Evolutionary conservation across 805 yeast genomes (phyloP).

Genomic region (Sugiyamaella marilandica): DNA sequence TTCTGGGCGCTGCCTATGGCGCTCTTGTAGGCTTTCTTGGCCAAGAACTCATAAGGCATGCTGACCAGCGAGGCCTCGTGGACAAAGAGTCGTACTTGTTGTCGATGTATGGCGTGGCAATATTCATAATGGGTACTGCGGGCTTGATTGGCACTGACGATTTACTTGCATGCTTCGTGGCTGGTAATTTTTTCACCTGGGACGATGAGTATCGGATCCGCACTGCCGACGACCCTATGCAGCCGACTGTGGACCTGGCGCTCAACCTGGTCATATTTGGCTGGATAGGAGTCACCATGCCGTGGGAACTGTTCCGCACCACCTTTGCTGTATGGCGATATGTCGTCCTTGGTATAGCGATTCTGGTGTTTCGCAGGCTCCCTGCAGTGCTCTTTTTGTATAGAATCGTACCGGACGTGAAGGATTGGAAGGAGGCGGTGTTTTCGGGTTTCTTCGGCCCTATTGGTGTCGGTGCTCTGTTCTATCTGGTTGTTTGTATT

Average conservation of each 20-base stretch:
- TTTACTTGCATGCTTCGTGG: conserved; percentile 64
- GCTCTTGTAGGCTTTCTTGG: conserved; percentile 48
- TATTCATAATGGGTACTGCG: conserved; percentile 57
- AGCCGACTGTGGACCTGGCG: conserved; percentile 60
- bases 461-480: conserved; percentile 66
- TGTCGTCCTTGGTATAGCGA: conserved; percentile 30
- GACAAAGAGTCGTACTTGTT: conserved; percentile 58
- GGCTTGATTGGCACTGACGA: conserved; percentile 68
- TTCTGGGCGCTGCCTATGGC: conserved; percentile 49
- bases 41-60: conserved; percentile 48
- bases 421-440: conserved; percentile 61
- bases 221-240: conserved; percentile 58
- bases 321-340: conserved; percentile 32
- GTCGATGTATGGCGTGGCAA: conserved; percentile 51
- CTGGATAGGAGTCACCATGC: conserved; percentile 65
- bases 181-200: conserved; percentile 73
- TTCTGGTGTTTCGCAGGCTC: conserved; percentile 33
- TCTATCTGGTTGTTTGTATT: conserved; percentile 45
- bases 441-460: conserved; percentile 77
- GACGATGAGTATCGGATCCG: conserved; percentile 59
- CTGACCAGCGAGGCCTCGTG: conserved; percentile 44
- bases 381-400: conserved; percentile 42
- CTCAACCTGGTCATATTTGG: conserved; percentile 63
- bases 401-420: conserved; percentile 56
- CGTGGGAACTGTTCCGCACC: conserved; percentile 59